phyloP scores from a whole-genome alignment of 805 yeast species.

The Ogataea populi-albae region DNA sequence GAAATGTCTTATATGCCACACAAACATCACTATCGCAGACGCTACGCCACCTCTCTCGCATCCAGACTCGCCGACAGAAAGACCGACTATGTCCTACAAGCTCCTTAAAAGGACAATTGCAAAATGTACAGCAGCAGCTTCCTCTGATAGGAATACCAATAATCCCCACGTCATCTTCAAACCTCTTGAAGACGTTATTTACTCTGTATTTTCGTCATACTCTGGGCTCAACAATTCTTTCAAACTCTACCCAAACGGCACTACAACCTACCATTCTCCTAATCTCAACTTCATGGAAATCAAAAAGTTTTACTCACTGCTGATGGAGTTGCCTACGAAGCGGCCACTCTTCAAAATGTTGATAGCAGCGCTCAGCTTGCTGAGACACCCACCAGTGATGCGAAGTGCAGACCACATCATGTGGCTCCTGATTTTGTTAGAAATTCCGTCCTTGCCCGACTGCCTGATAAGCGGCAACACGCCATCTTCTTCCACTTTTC shows the following conservation, averaged over 20 bases:
- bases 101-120: conserved; percentile 35
- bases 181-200: conserved; percentile 50
- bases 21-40: conserved; percentile 28
- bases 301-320: conserved; percentile 40
- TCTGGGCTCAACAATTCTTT: conserved; percentile 56
- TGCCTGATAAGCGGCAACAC: conserved; percentile 38
- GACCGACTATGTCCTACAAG: conserved; percentile 30
- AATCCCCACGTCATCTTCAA: conserved; percentile 33
- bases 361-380: conserved; percentile 45
- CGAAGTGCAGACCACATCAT: conserved; percentile 42
- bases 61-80: conserved; percentile 4
- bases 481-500: conserved; percentile 16
- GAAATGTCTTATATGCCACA: conserved; percentile 61
- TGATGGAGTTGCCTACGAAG: conserved; percentile 55
- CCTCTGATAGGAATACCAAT: conserved; percentile 2
- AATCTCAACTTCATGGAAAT: conserved; percentile 52
- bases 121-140: conserved; percentile 27
- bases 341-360: conserved; percentile 59
- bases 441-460: conserved; percentile 59
- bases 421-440: conserved; percentile 66
- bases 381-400: conserved; percentile 48
- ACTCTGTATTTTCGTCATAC: conserved; percentile 45
- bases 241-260: conserved; percentile 27
- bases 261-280: conserved; percentile 38
- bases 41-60: not conserved